Evolutionary conservation across 2,329 filamentous ascomycete species (phyloP).

Genomic region (Cylindrodendrum hubeiense): DNA sequence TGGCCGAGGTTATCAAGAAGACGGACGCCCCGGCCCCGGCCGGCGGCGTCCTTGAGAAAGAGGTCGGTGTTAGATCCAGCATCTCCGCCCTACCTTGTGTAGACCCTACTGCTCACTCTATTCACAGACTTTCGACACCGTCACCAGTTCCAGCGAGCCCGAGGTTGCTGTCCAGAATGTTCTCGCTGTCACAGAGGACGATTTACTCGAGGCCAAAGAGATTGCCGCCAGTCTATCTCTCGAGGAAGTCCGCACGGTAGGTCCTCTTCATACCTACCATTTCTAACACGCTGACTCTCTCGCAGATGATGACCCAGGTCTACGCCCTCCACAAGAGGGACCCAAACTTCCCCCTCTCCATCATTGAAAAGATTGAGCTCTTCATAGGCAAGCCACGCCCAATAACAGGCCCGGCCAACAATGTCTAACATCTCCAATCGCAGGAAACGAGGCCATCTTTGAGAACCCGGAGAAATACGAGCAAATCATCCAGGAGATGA

Average conservation of each 20-base stretch:
- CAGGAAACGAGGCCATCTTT: conserved; percentile 48
- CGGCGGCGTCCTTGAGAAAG: conserved; percentile 1
- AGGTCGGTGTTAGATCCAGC: not conserved
- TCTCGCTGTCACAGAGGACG: conserved; percentile 56
- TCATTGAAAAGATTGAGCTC: conserved; percentile 51
- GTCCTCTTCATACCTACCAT: not conserved
- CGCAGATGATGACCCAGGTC: conserved; percentile 51
- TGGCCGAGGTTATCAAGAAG: conserved; percentile 1
- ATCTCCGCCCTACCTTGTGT: not conserved
- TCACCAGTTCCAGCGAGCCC: not conserved
- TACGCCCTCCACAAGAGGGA: conserved; percentile 51
- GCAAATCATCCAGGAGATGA: conserved; percentile 62
- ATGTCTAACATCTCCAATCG: not conserved
- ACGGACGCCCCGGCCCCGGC: not conserved
- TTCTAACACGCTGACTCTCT: not conserved
- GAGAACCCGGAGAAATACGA: conserved; percentile 53
- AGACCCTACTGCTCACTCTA: not conserved
- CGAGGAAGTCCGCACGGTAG: conserved; percentile 49
- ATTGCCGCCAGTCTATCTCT: conserved; percentile 50
- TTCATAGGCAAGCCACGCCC: conserved; percentile 47
- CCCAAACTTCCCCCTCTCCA: conserved; percentile 52
- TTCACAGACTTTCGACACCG: not conserved
- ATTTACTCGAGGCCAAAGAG: conserved; percentile 58
- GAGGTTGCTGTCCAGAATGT: conserved; percentile 25
- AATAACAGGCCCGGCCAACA: not conserved